Percentiles rank a stretch among this genome's conserved stretches.
Evolutionary conservation across 1,284 basidiomycete species (phyloP).

Genomic region (Leccinum huronense): DNA sequence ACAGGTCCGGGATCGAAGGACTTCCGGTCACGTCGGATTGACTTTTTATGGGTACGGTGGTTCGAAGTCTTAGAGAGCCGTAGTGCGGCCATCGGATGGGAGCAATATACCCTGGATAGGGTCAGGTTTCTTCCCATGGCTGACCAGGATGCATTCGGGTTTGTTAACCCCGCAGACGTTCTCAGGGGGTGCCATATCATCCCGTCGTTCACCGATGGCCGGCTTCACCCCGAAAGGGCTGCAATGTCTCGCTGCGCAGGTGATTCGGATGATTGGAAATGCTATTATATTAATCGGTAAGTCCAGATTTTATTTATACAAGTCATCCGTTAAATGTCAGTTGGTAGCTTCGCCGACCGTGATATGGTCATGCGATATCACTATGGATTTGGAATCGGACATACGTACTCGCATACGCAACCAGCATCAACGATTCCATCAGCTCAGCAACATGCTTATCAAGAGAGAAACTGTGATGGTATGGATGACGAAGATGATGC

Average conservation of each 20-base stretch:
- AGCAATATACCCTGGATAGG: background rate
- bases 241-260: background rate
- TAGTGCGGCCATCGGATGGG: slow-evolving; percentile 1
- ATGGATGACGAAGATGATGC: background rate
- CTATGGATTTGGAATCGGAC: background rate
- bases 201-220: background rate
- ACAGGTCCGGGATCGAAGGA: background rate
- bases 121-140: slow-evolving; percentile 10
- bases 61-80: background rate
- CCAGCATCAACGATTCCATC: background rate
- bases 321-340: slow-evolving; percentile 1
- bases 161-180: background rate
- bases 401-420: slow-evolving; percentile 2
- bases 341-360: background rate
- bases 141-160: background rate
- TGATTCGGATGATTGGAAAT: background rate
- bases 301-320: background rate
- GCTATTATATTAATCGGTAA: background rate
- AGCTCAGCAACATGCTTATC: background rate
- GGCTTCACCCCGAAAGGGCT: slow-evolving; percentile 13
- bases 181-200: background rate
- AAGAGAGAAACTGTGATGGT: background rate
- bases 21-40: background rate
- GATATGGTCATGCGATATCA: background rate
- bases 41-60: background rate